Base-by-base conservation (phyloP, 164 flowering plant species). In the Aristolochia fimbriata region DNA sequence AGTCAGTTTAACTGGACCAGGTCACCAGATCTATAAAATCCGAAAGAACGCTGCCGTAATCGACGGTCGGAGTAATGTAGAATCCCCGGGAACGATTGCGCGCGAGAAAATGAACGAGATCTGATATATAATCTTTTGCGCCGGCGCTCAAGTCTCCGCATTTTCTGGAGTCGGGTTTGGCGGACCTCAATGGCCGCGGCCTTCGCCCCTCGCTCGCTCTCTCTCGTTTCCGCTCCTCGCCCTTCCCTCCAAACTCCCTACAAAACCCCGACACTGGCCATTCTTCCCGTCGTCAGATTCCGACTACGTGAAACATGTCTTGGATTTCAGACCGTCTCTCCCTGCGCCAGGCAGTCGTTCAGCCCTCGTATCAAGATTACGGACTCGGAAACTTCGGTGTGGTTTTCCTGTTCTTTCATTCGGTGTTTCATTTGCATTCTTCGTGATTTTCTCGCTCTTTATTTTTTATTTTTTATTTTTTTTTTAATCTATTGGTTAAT, bases 371-470 rank as follows among this genome's bases (percentile, higher is more conserved):
- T 60, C 53, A 37, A 54, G 15, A 37, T 17, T 47, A 22, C 62
- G 14, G 61, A 55, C 15, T 63, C 68, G 14, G 61, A 63, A n/a
- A 51, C 65, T 51, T 19, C 46, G 64, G 74, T 71, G 25, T 62
- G 58, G 49, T 51, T 55, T 30, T 27, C 15, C n/a, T 62, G 27
- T 5, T 56, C 21, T 7, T 22, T 19, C 14, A 37, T 37, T 6
- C 8, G 4, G 43, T 37, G 43, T 37, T 37, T 6, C 10, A 37
- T 7, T 3, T 37, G 4, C 43, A 7, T 37, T 27, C 30, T 27
- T 27, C 5, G 30, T 27, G 30, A 27, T 27, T 2, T 2, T 27
- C 30, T 2, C 30, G 30, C 5, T 27, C 8, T 10, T 6, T 37
- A 10, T 37, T 37, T 10, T 37, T 10, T 0, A 5, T 37, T 37